Conservation (phyloP, 345 rosid genomes). For the Eucalyptus curtisii region DNA sequence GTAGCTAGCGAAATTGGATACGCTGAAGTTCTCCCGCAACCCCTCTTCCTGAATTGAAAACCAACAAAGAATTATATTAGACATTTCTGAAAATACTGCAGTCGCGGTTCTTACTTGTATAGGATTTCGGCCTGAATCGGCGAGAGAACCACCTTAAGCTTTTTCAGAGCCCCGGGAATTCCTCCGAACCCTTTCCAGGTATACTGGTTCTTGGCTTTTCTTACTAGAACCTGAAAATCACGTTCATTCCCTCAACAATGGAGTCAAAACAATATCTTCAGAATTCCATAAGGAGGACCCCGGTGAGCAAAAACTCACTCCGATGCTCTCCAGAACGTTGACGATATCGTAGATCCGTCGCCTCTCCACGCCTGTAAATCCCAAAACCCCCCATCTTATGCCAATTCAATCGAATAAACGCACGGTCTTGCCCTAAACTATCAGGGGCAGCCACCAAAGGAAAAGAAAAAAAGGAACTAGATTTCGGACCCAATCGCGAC, state of each 20-base stretch:
- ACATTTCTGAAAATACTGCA: neutral
- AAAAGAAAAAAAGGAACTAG: neutral
- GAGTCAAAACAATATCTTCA: neutral
- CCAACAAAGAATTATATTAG: neutral
- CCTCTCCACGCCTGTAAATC: slow-evolving; percentile 62
- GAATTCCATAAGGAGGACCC: neutral
- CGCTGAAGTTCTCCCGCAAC: slow-evolving; percentile 26
- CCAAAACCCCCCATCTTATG: neutral
- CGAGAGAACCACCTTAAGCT: slow-evolving; percentile 18
- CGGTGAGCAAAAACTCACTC: slow-evolving; percentile 30
- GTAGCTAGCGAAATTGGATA: slow-evolving; percentile 17
- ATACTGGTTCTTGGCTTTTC: slow-evolving; percentile 25
- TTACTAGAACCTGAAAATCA: slow-evolving; percentile 44
- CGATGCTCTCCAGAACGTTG: slow-evolving; percentile 79
- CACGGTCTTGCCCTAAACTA: neutral
- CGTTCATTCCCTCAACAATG: neutral
- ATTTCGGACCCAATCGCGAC: slow-evolving; percentile 37
- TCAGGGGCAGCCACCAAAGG: neutral
- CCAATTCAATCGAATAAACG: neutral
- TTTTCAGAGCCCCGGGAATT: slow-evolving; percentile 10
- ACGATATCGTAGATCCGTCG: slow-evolving; percentile 87
- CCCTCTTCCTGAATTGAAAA: slow-evolving; percentile 37
- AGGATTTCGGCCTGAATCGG: neutral
- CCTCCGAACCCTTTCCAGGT: slow-evolving; percentile 24
- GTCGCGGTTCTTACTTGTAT: neutral